A percentile compares a stretch with the other conserved stretches of the same genome.
Conservation (phyloP, 1,139 yeast species). For the Suzukiozyma palmioleophila region DNA sequence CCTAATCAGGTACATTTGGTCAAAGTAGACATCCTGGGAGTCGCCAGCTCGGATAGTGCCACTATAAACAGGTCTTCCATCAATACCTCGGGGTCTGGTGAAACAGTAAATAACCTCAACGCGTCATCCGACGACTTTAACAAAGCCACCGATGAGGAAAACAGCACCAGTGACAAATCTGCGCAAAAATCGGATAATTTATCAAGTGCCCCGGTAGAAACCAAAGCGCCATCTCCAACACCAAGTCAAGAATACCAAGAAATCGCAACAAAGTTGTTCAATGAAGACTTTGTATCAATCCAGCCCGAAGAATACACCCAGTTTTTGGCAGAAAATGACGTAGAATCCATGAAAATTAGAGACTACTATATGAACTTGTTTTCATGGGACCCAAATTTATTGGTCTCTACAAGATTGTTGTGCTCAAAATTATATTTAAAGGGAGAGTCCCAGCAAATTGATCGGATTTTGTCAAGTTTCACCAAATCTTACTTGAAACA, state of each 20-base stretch:
- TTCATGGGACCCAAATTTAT: slow-evolving; percentile 46
- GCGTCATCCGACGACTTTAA: neutral
- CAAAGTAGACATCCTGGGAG: neutral
- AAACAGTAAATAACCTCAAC: too few relatives aligned
- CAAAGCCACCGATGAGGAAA: neutral
- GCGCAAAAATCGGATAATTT: too few relatives aligned
- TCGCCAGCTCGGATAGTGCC: too few relatives aligned
- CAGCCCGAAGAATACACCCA: slow-evolving; percentile 47
- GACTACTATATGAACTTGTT: slow-evolving; percentile 45
- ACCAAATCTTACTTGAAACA: slow-evolving; percentile 61
- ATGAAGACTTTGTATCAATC: slow-evolving; percentile 40
- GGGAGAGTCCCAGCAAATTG: slow-evolving; percentile 84
- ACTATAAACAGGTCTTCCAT: too few relatives aligned
- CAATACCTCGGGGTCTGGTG: too few relatives aligned
- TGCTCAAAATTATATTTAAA: slow-evolving; percentile 66
- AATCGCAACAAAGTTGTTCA: slow-evolving; percentile 34
- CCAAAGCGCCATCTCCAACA: neutral
- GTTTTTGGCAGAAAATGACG: slow-evolving; percentile 39
- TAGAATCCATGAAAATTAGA: slow-evolving; percentile 39
- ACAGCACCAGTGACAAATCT: neutral
- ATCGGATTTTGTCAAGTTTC: slow-evolving; percentile 65
- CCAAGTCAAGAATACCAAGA: slow-evolving; percentile 18
- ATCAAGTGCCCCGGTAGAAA: too few relatives aligned
- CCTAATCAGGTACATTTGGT: neutral
- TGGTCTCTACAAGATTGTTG: slow-evolving; percentile 54